These are phyloP conservation scores for Chloromonas sp. DNA, from an alignment of 163 green algal species.

Conservation along the genomic window DNA sequence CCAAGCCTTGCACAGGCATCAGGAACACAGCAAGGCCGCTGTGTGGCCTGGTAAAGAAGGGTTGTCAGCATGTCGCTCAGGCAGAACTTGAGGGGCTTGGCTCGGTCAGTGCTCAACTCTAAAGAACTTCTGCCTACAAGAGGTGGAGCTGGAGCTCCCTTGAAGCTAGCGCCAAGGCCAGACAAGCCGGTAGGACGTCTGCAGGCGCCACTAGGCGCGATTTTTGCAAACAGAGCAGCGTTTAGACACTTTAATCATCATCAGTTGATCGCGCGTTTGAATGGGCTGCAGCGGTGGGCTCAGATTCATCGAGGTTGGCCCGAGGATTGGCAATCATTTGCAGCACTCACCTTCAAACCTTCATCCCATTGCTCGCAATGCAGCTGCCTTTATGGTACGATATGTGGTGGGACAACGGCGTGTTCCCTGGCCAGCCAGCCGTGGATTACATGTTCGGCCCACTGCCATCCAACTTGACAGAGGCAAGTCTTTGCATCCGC, in stretches of 20 bases:
- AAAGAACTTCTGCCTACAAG: not conserved
- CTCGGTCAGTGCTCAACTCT: no score
- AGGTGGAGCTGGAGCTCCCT: not conserved
- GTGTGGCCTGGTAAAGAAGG: no score
- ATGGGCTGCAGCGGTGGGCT: not conserved
- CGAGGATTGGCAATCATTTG: not conserved
- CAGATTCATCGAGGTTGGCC: not conserved
- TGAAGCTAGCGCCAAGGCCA: not conserved
- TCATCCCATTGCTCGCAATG: not conserved
- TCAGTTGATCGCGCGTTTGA: not conserved
- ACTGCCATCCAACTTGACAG: slow-evolving; percentile 35
- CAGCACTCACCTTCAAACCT: not conserved
- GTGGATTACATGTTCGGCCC: slow-evolving; percentile 36
- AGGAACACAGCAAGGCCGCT: no score
- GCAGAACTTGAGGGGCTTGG: no score
- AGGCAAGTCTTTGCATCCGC: slow-evolving; percentile 16
- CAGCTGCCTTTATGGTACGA: slow-evolving; percentile 43
- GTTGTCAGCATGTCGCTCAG: no score
- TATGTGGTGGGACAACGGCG: slow-evolving; percentile 45
- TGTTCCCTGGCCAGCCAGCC: slow-evolving; percentile 34
- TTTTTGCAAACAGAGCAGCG: not conserved
- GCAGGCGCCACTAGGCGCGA: not conserved
- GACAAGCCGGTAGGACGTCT: not conserved
- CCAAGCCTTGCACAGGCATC: no score
- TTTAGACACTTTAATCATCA: not conserved